Percentiles rank a stretch among this genome's conserved stretches.
Conservation (phyloP, 2,329 filamentous ascomycete genomes). For the Aspergillus persii region DNA sequence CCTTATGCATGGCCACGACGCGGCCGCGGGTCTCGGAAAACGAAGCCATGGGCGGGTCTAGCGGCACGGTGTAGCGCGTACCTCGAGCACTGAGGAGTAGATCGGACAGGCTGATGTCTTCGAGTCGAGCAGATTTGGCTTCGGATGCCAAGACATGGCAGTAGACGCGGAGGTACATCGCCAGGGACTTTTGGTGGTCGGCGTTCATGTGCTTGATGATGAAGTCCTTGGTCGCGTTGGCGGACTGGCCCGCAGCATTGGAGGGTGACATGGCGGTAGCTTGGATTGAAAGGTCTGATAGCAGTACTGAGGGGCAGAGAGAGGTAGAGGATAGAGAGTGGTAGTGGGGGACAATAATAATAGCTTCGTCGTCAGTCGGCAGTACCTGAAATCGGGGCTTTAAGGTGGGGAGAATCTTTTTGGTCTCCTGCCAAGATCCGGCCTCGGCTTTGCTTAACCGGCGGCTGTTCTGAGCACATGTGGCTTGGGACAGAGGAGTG, state of each 20-base stretch:
- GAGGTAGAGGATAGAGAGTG: background rate
- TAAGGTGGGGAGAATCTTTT: background rate
- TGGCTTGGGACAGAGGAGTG: background rate
- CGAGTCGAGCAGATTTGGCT: slow-evolving; percentile 59
- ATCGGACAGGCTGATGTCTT: slow-evolving; percentile 62
- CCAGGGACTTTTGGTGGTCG: slow-evolving; percentile 72
- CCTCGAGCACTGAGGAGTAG: slow-evolving; percentile 61
- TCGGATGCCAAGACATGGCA: slow-evolving; percentile 55
- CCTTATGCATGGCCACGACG: slow-evolving; percentile 69
- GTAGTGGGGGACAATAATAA: background rate
- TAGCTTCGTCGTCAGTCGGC: too few species aligned
- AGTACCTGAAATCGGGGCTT: background rate
- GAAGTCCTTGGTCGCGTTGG: slow-evolving; percentile 50
- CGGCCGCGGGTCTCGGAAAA: slow-evolving; percentile 67
- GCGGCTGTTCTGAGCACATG: background rate
- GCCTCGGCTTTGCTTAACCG: background rate
- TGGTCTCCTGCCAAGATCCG: background rate
- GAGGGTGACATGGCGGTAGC: background rate
- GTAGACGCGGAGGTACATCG: slow-evolving; percentile 75
- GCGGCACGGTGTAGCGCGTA: slow-evolving; percentile 53
- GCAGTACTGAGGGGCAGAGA: background rate
- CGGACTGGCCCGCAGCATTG: slow-evolving; percentile 2
- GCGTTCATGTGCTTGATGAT: slow-evolving; percentile 84
- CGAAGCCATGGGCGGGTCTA: slow-evolving; percentile 68
- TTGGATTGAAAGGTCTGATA: background rate